These are phyloP conservation scores for Cubamyces sp. DNA, from an alignment of 768 basidiomycete species.

Conservation along the genomic window DNA sequence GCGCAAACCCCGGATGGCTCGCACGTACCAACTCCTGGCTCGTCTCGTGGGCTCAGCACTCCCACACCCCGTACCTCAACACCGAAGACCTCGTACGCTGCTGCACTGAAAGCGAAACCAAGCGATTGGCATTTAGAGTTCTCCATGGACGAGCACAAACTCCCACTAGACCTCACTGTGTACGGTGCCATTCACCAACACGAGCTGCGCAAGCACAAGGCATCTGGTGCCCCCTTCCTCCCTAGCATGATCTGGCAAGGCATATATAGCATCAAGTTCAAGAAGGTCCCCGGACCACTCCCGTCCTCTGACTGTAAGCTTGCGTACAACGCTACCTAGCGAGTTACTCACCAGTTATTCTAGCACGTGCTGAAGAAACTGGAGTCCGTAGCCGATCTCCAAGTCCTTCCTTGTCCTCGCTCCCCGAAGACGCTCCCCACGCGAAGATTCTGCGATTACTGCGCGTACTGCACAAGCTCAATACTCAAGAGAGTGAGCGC, in stretches of 20 bases:
- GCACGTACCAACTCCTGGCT: conserved; percentile 85
- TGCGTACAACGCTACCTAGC: neutral
- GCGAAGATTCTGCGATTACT: conserved; percentile 91
- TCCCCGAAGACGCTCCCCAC: conserved; percentile 83
- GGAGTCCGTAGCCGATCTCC: conserved; percentile 60
- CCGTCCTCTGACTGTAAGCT: conserved; percentile 63
- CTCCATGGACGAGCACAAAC: conserved; percentile 83
- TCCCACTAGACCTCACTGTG: conserved; percentile 89
- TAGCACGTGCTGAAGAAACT: conserved; percentile 47
- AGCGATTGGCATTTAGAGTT: conserved; percentile 98
- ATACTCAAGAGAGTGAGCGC: conserved; percentile 73
- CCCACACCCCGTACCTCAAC: conserved; percentile 39
- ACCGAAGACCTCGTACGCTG: conserved; percentile 80
- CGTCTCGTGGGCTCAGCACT: conserved; percentile 46
- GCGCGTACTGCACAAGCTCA: conserved; percentile 83
- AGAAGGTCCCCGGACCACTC: conserved; percentile 85
- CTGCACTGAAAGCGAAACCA: conserved; percentile 90
- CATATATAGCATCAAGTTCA: conserved; percentile 90
- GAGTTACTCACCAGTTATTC: neutral
- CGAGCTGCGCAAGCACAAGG: conserved; percentile 67
- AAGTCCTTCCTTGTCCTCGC: conserved; percentile 71
- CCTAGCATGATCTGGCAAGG: conserved; percentile 86
- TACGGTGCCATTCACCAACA: conserved; percentile 97
- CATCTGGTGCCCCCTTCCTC: conserved; percentile 57
- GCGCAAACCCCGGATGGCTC: conserved; percentile 98